Percentiles rank a stretch among this genome's conserved stretches.
phyloP scores from a whole-genome alignment of 768 basidiomycete genomes.

The Holtermannia corniformis region DNA sequence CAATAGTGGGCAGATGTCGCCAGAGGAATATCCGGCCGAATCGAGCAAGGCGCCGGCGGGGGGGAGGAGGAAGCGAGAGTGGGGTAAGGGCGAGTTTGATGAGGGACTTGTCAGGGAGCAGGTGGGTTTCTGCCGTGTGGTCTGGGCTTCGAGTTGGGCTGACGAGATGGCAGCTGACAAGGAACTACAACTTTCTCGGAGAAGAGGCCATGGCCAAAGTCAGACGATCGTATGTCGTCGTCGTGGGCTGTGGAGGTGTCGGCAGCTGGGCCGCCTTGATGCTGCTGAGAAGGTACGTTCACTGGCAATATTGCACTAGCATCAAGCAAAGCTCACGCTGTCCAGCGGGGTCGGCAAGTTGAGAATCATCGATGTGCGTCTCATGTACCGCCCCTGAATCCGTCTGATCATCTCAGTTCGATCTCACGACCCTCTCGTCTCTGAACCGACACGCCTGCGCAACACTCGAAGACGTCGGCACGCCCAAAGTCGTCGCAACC shows the following conservation, averaged over 20 bases:
- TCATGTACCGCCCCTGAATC: background rate
- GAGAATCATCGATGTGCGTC: conserved; percentile 38
- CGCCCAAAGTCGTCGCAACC: conserved; percentile 78
- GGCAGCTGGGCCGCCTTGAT: conserved; percentile 94
- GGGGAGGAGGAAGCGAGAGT: conserved; percentile 14
- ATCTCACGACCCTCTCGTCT: conserved; percentile 89
- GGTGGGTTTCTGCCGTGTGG: conserved; percentile 20
- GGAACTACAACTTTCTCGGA: conserved; percentile 91
- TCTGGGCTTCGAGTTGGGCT: background rate
- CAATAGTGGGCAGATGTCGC: conserved; percentile 14
- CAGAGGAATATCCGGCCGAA: conserved; percentile 21
- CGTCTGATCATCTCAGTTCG: conserved; percentile 57
- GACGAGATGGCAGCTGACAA: conserved; percentile 54
- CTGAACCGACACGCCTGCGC: conserved; percentile 93
- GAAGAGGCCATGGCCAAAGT: conserved; percentile 77
- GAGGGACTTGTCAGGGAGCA: conserved; percentile 73
- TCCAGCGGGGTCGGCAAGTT: conserved; percentile 38
- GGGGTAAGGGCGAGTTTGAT: conserved; percentile 42
- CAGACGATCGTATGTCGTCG: conserved; percentile 63
- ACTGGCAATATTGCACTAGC: background rate
- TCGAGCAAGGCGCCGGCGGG: conserved; percentile 14
- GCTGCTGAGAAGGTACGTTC: conserved; percentile 70
- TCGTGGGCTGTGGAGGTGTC: conserved; percentile 93
- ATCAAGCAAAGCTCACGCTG: background rate
- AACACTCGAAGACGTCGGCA: conserved; percentile 77